Evolutionary conservation across 805 yeast species (phyloP).

Genomic region (Candida pini): DNA sequence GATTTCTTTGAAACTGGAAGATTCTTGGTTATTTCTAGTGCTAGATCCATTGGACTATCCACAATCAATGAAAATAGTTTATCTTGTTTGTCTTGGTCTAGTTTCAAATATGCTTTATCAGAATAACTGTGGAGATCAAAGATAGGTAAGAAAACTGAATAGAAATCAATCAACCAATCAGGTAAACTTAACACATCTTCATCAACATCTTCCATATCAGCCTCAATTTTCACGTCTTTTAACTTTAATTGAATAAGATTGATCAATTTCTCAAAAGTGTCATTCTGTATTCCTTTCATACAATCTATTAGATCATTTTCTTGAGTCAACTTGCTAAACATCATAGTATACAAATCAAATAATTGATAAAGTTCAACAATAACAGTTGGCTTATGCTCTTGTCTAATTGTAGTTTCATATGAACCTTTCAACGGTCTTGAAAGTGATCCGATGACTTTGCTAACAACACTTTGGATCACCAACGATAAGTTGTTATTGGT

Average conservation of each 20-base stretch:
- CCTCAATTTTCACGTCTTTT: constrained; percentile 25
- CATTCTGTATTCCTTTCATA: constrained; percentile 28
- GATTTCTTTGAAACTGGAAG: constrained; percentile 24
- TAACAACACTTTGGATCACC: constrained; percentile 34
- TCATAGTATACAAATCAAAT: constrained; percentile 61
- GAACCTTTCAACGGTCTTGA: constrained; percentile 57
- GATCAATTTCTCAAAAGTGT: constrained; percentile 35
- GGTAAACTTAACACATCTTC: constrained; percentile 67
- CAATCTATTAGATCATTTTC: constrained; percentile 18
- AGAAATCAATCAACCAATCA: constrained; percentile 71
- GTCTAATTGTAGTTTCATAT: constrained; percentile 61
- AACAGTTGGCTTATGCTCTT: constrained; percentile 52
- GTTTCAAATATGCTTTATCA: constrained; percentile 36
- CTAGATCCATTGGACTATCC: constrained; percentile 39
- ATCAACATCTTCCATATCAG: constrained; percentile 30
- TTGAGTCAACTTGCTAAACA: constrained; percentile 48
- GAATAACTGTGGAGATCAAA: constrained; percentile 36
- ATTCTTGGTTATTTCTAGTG: constrained; percentile 21
- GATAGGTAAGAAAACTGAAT: constrained; percentile 53
- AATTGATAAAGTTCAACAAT: constrained; percentile 58
- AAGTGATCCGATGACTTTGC: constrained; percentile 46
- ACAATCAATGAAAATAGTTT: constrained; percentile 38
- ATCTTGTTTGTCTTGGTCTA: constrained; percentile 31
- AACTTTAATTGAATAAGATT: constrained; percentile 34
- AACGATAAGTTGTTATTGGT: constrained; percentile 16